Conservation (phyloP, 2,329 filamentous ascomycete species). For the Arthrobotrys megalospora region DNA sequence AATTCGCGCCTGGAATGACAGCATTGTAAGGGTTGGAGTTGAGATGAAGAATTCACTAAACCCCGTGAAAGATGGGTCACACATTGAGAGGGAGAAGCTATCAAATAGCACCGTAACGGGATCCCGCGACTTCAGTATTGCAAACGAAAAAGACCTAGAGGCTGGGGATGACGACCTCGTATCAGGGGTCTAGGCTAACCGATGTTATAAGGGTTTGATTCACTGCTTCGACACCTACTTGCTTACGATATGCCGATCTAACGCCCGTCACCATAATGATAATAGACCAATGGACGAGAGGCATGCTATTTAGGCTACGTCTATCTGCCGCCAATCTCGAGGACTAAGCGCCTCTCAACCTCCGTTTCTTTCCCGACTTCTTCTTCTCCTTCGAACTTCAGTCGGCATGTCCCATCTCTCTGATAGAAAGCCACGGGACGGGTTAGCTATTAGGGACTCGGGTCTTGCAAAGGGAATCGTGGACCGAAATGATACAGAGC, state of each 20-base stretch:
- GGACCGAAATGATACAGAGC: conserved; percentile 66
- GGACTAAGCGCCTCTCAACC: conserved; percentile 81
- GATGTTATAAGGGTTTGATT: conserved; percentile 40
- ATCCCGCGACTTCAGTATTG: conserved; percentile 32
- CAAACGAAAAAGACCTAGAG: conserved; percentile 41
- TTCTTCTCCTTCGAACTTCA: conserved; percentile 86
- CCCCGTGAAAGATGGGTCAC: conserved; percentile 63
- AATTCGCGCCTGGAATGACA: conserved; percentile 63
- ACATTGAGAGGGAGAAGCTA: conserved; percentile 62
- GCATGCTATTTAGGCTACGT: conserved; percentile 11
- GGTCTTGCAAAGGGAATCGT: conserved; percentile 44
- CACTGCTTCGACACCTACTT: conserved; percentile 5
- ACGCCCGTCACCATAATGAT: not conserved
- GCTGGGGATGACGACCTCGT: conserved; percentile 51
- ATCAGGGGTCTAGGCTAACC: conserved; percentile 23
- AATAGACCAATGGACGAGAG: conserved; percentile 44
- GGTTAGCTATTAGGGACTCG: not conserved
- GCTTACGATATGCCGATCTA: not conserved
- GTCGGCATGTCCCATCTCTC: conserved; percentile 65
- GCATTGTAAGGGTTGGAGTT: conserved; percentile 62
- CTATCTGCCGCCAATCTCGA: conserved; percentile 75
- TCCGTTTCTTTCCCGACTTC: conserved; percentile 80
- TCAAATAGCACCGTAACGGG: conserved; percentile 59
- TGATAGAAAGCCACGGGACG: conserved; percentile 11
- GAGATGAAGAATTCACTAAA: conserved; percentile 62